Evolutionary conservation across 106 monocot genomes (phyloP).

Genomic region (Iris macrosiphon): DNA sequence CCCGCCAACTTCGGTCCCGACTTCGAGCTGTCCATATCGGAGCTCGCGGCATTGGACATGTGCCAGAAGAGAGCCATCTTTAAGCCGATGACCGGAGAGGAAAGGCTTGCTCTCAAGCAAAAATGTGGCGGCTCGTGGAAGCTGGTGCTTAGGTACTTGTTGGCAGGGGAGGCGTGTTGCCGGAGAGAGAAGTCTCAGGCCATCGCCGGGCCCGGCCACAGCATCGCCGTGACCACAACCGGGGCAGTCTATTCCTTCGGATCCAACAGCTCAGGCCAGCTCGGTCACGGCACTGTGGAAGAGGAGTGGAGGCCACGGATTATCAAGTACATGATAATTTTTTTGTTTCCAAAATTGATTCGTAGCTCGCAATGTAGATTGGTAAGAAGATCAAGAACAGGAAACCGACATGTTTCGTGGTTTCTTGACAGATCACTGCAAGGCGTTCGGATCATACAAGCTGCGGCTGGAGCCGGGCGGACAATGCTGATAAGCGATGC

Average conservation of each 20-base stretch:
- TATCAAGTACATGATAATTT: constrained; percentile 91
- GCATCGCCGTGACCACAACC: constrained; percentile 73
- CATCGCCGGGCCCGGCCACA: constrained; percentile 91
- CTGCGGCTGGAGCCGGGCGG: constrained; percentile 79
- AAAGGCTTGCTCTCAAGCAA: constrained; percentile 49
- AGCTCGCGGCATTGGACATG: constrained; percentile 94
- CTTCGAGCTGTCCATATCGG: constrained; percentile 69
- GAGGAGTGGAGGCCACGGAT: constrained; percentile 89
- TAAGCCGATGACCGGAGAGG: constrained; percentile 52
- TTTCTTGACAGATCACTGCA: constrained; percentile 66
- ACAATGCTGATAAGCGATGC: constrained; percentile 94
- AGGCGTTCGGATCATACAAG: constrained; percentile 94
- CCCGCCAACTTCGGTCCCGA: constrained; percentile 89
- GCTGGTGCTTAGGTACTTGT: constrained; percentile 76
- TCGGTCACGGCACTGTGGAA: constrained; percentile 85
- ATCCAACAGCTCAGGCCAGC: constrained; percentile 88
- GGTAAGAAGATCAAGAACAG: constrained; percentile 15
- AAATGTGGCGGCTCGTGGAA: constrained; percentile 96
- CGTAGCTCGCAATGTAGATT: constrained; percentile 13
- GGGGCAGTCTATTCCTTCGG: constrained; percentile 89
- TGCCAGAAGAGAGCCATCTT: constrained; percentile 89
- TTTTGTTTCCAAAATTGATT: no score
- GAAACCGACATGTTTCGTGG: constrained; percentile 9
- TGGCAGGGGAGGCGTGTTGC: constrained; percentile 81
- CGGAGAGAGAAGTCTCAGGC: constrained; percentile 90